phyloP scores from a whole-genome alignment of 2,329 filamentous ascomycete genomes.

The Aspergillus piperis region DNA sequence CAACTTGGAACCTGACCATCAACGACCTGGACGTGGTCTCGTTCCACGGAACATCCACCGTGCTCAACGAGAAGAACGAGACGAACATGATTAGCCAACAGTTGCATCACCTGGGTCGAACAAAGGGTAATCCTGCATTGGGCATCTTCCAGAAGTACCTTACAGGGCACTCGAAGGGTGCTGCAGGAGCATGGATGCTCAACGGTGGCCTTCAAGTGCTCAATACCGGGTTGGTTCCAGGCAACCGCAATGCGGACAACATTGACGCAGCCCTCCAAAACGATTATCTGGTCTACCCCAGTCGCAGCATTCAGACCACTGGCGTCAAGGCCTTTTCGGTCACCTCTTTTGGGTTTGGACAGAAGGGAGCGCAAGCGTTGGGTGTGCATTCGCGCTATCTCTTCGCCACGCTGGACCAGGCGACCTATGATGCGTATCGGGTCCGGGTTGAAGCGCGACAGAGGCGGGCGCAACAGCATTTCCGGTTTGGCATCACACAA shows the following conservation, averaged over 20 bases:
- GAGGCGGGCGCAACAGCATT: not conserved
- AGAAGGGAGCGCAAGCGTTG: slow-evolving; percentile 6
- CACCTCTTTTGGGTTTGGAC: slow-evolving; percentile 8
- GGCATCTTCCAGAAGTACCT: slow-evolving; percentile 98
- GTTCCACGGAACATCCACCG: slow-evolving; percentile 95
- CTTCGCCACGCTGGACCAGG: not conserved
- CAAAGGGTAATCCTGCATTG: slow-evolving; percentile 87
- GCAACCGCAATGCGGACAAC: slow-evolving; percentile 95
- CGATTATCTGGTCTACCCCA: slow-evolving; percentile 58
- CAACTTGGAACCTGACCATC: slow-evolving; percentile 4
- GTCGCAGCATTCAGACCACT: not conserved
- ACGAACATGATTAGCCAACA: slow-evolving; percentile 93
- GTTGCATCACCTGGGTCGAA: slow-evolving; percentile 83
- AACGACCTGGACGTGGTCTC: slow-evolving; percentile 90
- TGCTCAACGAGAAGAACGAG: slow-evolving; percentile 98
- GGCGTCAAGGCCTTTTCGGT: slow-evolving; percentile 5
- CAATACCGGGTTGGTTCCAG: slow-evolving; percentile 85
- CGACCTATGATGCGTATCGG: not conserved
- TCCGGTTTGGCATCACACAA: not conserved
- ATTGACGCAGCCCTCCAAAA: slow-evolving; percentile 93
- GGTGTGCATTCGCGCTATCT: slow-evolving; percentile 10
- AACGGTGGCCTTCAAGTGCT: slow-evolving; percentile 93
- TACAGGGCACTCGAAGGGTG: slow-evolving; percentile 95
- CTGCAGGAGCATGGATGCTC: slow-evolving; percentile 97
- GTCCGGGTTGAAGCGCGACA: not conserved